These are phyloP conservation scores for Santalum album DNA, from an alignment of 164 flowering plant genomes.

Conservation along the genomic window DNA sequence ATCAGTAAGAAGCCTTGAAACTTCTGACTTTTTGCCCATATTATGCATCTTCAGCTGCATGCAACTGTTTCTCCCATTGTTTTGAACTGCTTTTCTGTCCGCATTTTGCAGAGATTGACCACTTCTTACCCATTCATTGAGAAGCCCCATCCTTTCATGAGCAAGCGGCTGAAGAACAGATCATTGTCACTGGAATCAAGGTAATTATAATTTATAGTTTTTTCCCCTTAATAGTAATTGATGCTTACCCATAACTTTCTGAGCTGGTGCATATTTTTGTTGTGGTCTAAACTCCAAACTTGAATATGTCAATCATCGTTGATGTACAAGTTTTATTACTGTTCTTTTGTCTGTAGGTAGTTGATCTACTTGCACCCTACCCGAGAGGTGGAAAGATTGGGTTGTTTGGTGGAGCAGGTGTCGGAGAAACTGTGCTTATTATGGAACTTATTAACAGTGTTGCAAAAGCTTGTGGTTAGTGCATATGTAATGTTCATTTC, in stretches of 20 bases:
- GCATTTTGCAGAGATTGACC: slow-evolving; percentile 59
- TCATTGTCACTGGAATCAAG: slow-evolving; percentile 95
- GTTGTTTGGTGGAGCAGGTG: slow-evolving; percentile 99
- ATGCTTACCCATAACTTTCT: too few relatives aligned
- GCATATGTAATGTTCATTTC: not conserved
- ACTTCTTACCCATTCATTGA: slow-evolving; percentile 81
- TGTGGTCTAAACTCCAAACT: not conserved
- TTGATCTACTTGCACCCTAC: slow-evolving; percentile 94
- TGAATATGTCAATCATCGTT: not conserved
- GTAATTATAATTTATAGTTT: slow-evolving; percentile 18
- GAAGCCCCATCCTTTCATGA: slow-evolving; percentile 95
- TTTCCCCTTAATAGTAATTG: not conserved
- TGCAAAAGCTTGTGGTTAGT: slow-evolving; percentile 92
- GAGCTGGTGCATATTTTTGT: not conserved
- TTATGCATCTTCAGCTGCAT: not conserved
- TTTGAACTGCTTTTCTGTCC: not conserved
- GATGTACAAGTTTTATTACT: not conserved
- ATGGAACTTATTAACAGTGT: slow-evolving; percentile 98
- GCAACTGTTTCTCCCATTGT: too few relatives aligned
- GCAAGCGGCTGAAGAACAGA: slow-evolving; percentile 84
- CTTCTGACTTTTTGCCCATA: too few relatives aligned
- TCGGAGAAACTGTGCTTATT: slow-evolving; percentile 93
- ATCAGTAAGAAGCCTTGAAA: slow-evolving; percentile 45
- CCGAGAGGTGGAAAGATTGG: slow-evolving; percentile 98
- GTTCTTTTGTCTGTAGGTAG: slow-evolving; percentile 43